Base-by-base conservation (phyloP, 768 basidiomycete genomes). In the Sistotremastrum suecicum region DNA sequence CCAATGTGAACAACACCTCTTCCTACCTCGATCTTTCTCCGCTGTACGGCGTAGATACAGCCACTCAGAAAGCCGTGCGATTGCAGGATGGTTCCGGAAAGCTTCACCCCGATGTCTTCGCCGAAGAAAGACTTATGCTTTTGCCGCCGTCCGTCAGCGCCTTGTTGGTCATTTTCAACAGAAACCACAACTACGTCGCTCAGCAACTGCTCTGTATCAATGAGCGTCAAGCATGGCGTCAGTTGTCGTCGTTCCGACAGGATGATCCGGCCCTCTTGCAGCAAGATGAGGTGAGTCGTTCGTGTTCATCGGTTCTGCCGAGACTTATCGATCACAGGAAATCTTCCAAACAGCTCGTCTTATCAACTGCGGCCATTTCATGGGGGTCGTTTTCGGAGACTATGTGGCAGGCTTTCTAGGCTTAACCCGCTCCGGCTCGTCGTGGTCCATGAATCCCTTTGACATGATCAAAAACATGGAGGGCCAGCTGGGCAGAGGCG, bases 121-220 rank as follows among this genome's bases (percentile, higher is more conserved):
- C 68, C 1, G 77, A 80, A 50, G 65, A 67, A 29, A 62, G 77
- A 1, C 56, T 78, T 3, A 41, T 67, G 32, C 67, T 78, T 53
- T 58, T 78, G 41, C 72, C 76, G 2, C 75, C 79, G 3, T 67
- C 73, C 1, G 59, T 68, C 2, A 66, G 67, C 29, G 78, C 70
- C 5, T 60, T 80, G 5, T 62, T 79, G 3, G 65, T 80, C 29
- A 48, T 80, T 4, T 72, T 78, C 56, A 67, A 64, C 50, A 62
- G 78, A 7, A 79, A 78, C 54, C 77, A 79, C 55, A 79, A 75
- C 55, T 79, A 66, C 54, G 70, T 79, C 47, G 76, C 75, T 0
- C 56, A 68, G 7, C 69, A 57, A 55, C 57, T 80, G 11, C 57
- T 75, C 41, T 62, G 69, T 48, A 71, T 76, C 53, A 80, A 80